Percentiles rank a stretch among this genome's conserved stretches.
These are phyloP conservation scores for Sutorius eximius DNA, from an alignment of 1,284 basidiomycete species.

Conservation along the genomic window DNA sequence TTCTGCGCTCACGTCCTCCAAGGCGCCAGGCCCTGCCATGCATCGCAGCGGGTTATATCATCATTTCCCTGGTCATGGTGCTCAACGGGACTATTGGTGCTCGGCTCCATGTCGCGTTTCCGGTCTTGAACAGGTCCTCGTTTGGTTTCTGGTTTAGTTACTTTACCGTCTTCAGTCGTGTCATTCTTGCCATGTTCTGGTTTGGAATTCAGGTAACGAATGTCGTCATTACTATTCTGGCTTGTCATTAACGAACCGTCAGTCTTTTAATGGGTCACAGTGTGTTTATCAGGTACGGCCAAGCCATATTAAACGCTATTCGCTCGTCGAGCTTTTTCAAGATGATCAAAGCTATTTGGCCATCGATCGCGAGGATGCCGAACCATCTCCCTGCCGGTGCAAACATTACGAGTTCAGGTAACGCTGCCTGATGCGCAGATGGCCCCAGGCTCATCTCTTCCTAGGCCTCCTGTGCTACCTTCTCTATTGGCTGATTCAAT, in stretches of 20 bases:
- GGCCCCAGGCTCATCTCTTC: slow-evolving; percentile 1
- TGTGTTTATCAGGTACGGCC: slow-evolving; percentile 30
- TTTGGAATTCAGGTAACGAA: slow-evolving; percentile 48
- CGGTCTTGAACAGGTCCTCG: slow-evolving; percentile 60
- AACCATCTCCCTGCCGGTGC: slow-evolving; percentile 54
- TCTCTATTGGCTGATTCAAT: slow-evolving; percentile 63
- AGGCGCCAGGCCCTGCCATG: slow-evolving; percentile 53
- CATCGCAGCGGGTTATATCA: slow-evolving; percentile 47
- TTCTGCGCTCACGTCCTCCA: slow-evolving; percentile 6
- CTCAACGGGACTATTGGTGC: slow-evolving; percentile 61
- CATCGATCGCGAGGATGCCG: slow-evolving; percentile 52
- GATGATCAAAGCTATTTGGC: slow-evolving; percentile 70
- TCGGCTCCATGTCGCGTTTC: slow-evolving; percentile 61
- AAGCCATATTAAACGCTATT: neutral
- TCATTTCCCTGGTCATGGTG: slow-evolving; percentile 48
- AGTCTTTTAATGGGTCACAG: slow-evolving; percentile 34
- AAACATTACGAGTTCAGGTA: slow-evolving; percentile 57
- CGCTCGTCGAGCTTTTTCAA: slow-evolving; percentile 16
- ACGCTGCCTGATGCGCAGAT: neutral
- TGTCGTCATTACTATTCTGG: neutral
- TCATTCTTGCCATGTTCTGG: slow-evolving; percentile 65
- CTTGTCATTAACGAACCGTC: neutral
- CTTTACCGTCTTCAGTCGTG: slow-evolving; percentile 61
- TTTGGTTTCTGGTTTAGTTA: slow-evolving; percentile 68
- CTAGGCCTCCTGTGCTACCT: slow-evolving; percentile 58